These are phyloP conservation scores for Mycena haematopus DNA, from an alignment of 768 basidiomycete species.

Conservation along the genomic window DNA sequence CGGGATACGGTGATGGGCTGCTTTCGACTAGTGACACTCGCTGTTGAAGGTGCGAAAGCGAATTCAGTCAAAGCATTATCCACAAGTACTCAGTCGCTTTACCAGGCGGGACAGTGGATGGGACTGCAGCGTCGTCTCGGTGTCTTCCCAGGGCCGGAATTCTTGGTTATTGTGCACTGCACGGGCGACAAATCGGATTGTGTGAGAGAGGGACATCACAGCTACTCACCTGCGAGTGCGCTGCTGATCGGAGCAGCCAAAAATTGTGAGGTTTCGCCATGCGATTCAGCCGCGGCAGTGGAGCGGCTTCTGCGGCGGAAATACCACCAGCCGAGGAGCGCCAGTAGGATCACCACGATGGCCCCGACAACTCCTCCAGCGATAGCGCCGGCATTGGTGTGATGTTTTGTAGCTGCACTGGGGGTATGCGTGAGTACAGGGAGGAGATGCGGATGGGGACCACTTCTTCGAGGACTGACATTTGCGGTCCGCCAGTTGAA, in stretches of 20 bases:
- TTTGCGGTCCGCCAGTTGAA: slow-evolving; percentile 3
- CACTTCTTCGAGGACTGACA: not conserved
- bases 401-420: not conserved
- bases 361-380: slow-evolving; percentile 9
- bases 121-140: not conserved
- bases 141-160: slow-evolving; percentile 9
- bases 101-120: not conserved
- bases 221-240: slow-evolving; percentile 8
- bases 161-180: not conserved
- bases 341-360: slow-evolving; percentile 7
- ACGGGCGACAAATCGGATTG: not conserved
- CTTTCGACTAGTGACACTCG: not conserved
- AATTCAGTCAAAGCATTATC: not conserved
- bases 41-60: not conserved
- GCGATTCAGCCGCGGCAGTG: not conserved
- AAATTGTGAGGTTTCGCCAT: not conserved
- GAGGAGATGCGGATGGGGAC: not conserved
- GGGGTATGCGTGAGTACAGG: not conserved
- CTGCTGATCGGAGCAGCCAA: slow-evolving; percentile 2
- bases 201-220: not conserved
- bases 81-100: not conserved
- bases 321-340: slow-evolving; percentile 14
- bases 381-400: slow-evolving; percentile 12
- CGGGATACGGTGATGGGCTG: slow-evolving; percentile 3
- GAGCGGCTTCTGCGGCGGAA: not conserved